A percentile compares a stretch with the other conserved stretches of the same genome.
phyloP scores from a whole-genome alignment of 768 basidiomycete genomes.

The Lyophyllum shimeji region DNA sequence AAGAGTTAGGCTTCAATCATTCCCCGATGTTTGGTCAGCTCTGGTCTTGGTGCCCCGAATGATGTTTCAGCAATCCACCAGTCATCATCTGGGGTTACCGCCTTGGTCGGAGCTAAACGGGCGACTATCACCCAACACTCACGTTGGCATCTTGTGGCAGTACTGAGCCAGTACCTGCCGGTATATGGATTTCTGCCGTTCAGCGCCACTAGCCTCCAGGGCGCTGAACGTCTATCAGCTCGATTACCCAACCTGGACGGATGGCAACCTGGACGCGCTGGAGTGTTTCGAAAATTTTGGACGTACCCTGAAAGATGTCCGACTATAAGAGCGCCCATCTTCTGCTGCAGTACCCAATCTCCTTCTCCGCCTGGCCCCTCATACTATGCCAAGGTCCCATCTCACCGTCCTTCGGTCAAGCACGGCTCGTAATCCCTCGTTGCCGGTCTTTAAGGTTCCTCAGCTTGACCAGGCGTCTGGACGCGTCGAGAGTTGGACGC shows the following conservation, averaged over 20 bases:
- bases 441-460: conserved; percentile 54
- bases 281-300: conserved; percentile 16
- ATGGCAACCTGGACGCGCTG: conserved; percentile 10
- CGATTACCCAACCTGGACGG: conserved; percentile 5
- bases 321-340: conserved; percentile 8
- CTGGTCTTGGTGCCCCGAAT: conserved; percentile 11
- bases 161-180: conserved; percentile 12
- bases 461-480: conserved; percentile 30
- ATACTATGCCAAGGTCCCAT: conserved; percentile 40
- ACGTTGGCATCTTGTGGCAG: conserved; percentile 10
- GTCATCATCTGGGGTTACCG: conserved; percentile 12
- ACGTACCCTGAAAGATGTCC: conserved; percentile 2
- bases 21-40: conserved; percentile 17
- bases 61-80: conserved; percentile 19
- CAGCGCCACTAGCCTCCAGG: conserved; percentile 4
- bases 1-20: conserved; percentile 9
- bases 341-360: not conserved
- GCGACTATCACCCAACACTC: conserved; percentile 9
- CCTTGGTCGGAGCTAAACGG: conserved; percentile 15
- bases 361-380: conserved; percentile 7
- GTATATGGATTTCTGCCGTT: conserved; percentile 13
- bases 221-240: conserved; percentile 12
- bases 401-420: conserved; percentile 53
- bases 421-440: conserved; percentile 41
- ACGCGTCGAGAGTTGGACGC: conserved; percentile 20